Evolutionary conservation across 176 grass and related monocot genomes (phyloP).

Genomic region (Hsuehochloa calcarea): DNA sequence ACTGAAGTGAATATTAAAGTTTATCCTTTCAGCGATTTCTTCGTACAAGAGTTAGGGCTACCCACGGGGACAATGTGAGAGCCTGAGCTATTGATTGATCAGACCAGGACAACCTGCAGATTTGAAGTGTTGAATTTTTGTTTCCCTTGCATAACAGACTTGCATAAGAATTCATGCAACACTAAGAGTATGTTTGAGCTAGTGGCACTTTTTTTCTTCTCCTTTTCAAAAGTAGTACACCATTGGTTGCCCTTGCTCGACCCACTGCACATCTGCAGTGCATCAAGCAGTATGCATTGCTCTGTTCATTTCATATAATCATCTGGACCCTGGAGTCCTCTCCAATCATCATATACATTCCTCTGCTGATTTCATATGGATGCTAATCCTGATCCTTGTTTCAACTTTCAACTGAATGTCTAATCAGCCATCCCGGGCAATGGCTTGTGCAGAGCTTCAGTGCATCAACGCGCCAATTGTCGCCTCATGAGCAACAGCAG

Average conservation of each 20-base stretch:
- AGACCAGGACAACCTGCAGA: neutral
- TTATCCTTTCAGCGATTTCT: neutral
- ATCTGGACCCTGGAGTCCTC: neutral
- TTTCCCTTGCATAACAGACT: neutral
- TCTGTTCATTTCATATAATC: neutral
- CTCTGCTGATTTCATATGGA: neutral
- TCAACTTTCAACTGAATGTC: conserved; percentile 37
- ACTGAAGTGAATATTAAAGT: neutral
- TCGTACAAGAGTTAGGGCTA: neutral
- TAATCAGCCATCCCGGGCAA: neutral
- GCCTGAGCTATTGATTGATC: neutral
- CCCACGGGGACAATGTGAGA: neutral
- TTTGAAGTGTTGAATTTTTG: neutral
- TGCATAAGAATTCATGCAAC: neutral
- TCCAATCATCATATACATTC: neutral
- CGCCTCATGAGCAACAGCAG: conserved; percentile 42
- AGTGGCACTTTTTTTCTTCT: neutral
- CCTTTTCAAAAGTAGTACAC: too few relatives aligned
- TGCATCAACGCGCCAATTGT: conserved; percentile 25
- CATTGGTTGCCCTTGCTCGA: neutral
- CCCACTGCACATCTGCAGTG: neutral
- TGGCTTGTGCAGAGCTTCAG: conserved; percentile 22
- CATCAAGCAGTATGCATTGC: neutral
- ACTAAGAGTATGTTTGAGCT: neutral
- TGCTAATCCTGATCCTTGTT: neutral